Conservation (phyloP, 768 basidiomycete genomes). For the Trametes maxima region DNA sequence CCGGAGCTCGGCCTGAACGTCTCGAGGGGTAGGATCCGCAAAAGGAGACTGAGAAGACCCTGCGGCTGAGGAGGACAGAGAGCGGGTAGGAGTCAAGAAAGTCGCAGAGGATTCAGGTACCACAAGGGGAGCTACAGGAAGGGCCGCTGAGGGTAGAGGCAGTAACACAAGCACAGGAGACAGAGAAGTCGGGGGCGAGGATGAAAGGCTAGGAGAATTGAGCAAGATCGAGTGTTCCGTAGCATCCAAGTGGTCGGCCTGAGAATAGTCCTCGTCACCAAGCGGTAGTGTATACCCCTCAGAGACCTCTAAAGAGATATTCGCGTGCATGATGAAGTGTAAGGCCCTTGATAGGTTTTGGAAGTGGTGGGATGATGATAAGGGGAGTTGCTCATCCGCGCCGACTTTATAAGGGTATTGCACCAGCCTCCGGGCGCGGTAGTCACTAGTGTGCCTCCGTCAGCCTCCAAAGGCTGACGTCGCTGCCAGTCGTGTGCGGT, state of each 20-base stretch:
- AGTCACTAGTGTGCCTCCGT: background rate
- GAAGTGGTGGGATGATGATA: background rate
- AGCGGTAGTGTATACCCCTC: background rate
- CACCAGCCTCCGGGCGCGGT: no score
- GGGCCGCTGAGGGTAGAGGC: background rate
- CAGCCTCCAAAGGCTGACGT: background rate
- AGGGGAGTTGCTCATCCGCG: no score
- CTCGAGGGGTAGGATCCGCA: background rate
- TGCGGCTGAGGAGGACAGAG: no score
- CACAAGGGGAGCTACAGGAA: background rate
- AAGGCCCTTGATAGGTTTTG: no score
- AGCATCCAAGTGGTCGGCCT: background rate
- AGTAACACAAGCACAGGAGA: background rate
- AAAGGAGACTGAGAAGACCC: background rate
- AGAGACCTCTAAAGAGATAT: background rate
- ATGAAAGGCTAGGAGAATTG: background rate
- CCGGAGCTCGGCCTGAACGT: slow-evolving; percentile 14
- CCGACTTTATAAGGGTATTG: background rate
- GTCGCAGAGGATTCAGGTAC: background rate
- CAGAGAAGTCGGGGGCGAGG: background rate
- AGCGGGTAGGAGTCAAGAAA: background rate
- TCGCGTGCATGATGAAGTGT: no score
- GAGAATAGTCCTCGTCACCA: background rate
- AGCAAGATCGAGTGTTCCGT: background rate
- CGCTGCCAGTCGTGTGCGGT: background rate